Evolutionary conservation across 2,329 filamentous ascomycete species (phyloP).

Genomic region (Colletotrichum sp.): DNA sequence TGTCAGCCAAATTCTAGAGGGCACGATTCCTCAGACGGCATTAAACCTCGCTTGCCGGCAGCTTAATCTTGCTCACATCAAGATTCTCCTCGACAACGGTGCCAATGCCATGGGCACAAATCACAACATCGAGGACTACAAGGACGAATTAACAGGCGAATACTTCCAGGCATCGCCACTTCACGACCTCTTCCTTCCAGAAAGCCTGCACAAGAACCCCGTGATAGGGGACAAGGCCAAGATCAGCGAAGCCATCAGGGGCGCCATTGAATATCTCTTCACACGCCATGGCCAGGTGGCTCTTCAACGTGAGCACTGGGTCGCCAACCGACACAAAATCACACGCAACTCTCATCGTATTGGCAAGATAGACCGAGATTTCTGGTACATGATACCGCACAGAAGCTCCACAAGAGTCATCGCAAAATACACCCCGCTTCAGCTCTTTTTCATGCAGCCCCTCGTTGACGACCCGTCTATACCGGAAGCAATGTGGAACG

Average conservation of each 20-base stretch:
- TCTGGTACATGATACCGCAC: neutral
- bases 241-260: neutral
- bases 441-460: constrained; percentile 7
- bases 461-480: neutral
- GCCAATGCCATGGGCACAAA: neutral
- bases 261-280: neutral
- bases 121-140: neutral
- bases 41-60: constrained; percentile 1
- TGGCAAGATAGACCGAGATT: neutral
- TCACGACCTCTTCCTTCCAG: constrained; percentile 5
- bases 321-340: neutral
- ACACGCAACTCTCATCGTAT: neutral
- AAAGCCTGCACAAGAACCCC: neutral
- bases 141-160: neutral
- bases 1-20: neutral
- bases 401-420: neutral
- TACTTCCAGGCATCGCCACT: neutral
- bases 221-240: neutral
- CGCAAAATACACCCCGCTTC: neutral
- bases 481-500: neutral
- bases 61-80: neutral
- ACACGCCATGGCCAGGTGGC: neutral
- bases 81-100: neutral
- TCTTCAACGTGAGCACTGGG: neutral
- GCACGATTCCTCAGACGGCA: neutral